Conservation (phyloP, 139 green algal species). For the Tetradesmus obliquus region DNA sequence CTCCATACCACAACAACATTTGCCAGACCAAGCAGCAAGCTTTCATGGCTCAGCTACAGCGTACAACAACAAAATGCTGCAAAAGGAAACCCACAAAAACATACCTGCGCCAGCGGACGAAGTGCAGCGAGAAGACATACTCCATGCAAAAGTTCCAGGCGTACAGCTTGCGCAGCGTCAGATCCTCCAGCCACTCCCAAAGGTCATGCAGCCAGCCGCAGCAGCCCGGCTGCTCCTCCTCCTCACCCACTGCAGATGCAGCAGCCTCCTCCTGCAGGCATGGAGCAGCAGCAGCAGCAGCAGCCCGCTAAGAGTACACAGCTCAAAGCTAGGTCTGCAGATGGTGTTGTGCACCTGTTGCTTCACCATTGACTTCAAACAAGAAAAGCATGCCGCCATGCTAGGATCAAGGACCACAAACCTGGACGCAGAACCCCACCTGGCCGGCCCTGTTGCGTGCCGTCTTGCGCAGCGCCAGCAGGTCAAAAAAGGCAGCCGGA, state of each 20-base stretch:
- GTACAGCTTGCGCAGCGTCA: slow-evolving; percentile 21
- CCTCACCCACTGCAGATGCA: neutral
- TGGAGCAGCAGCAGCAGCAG: neutral
- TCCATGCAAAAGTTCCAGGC: slow-evolving; percentile 13
- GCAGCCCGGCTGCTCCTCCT: neutral
- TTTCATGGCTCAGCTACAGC: no score
- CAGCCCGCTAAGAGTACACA: no score
- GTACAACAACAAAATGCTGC: no score
- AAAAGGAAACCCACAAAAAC: no score
- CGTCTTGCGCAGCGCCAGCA: neutral
- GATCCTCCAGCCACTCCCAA: neutral
- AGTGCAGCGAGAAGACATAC: neutral
- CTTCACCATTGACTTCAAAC: no score
- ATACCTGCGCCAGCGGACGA: neutral
- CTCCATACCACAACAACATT: no score
- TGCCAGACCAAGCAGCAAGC: no score
- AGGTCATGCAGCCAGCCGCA: neutral
- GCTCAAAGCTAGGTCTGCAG: no score
- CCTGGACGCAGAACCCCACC: neutral
- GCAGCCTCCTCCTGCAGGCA: neutral
- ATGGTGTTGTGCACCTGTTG: no score
- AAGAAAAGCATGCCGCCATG: no score
- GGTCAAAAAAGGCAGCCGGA: slow-evolving; percentile 28
- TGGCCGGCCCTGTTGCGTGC: neutral
- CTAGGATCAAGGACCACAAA: no score